Evolutionary conservation across 495 filamentous ascomycete species (phyloP).

Genomic region (Xylaria longipes): DNA sequence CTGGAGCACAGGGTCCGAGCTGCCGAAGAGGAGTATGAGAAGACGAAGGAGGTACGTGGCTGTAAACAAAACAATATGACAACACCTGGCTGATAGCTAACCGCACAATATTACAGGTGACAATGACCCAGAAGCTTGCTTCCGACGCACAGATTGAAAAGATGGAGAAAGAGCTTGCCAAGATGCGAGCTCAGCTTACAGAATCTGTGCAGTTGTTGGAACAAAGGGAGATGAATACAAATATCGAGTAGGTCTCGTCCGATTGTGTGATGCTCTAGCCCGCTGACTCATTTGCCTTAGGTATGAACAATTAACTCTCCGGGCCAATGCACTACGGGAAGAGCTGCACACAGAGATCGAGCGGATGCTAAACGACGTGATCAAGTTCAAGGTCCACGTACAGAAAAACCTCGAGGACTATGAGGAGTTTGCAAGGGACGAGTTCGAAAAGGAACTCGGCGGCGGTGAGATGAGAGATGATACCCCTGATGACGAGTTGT

Average conservation of each 20-base stretch:
- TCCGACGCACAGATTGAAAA: conserved; percentile 94
- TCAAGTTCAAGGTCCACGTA: conserved; percentile 97
- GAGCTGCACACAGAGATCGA: conserved; percentile 96
- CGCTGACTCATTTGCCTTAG: conserved; percentile 45
- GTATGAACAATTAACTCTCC: conserved; percentile 87
- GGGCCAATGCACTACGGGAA: conserved; percentile 83
- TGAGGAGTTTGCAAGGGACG: conserved; percentile 88
- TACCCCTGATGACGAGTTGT: conserved; percentile 41
- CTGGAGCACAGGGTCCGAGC: conserved; percentile 84
- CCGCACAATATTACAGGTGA: conserved; percentile 53
- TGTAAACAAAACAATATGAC: neutral
- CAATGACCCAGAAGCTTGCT: conserved; percentile 81
- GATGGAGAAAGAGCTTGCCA: conserved; percentile 95
- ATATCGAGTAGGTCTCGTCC: conserved; percentile 75
- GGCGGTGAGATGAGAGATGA: conserved; percentile 55
- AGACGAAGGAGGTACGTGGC: conserved; percentile 74
- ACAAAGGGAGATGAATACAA: conserved; percentile 94
- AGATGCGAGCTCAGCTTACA: conserved; percentile 83
- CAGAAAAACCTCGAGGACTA: conserved; percentile 92
- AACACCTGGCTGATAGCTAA: conserved; percentile 7
- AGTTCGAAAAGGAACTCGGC: conserved; percentile 82
- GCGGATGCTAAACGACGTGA: conserved; percentile 94
- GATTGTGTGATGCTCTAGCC: neutral
- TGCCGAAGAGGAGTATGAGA: conserved; percentile 92
- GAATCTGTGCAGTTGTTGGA: conserved; percentile 92